phyloP scores from a whole-genome alignment of 805 yeast genomes.

The Candida coquimbonensis region DNA sequence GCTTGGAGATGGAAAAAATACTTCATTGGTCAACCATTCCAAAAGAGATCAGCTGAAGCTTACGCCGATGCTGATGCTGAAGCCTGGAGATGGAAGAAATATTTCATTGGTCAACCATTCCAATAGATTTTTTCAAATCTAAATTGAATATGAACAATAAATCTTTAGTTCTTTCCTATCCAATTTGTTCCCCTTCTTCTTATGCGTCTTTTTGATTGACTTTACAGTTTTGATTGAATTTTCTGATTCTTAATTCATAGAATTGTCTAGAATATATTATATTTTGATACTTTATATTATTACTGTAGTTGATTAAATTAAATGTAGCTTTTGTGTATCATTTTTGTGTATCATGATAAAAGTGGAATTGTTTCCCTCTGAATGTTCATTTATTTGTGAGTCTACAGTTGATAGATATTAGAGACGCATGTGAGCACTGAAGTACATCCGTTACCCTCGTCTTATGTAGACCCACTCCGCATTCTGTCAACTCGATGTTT shows the following conservation, averaged over 20 bases:
- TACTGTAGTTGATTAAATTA: too few relatives aligned
- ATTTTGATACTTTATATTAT: too few relatives aligned
- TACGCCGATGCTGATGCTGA: neutral
- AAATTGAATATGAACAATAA: too few relatives aligned
- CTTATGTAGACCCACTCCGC: too few relatives aligned
- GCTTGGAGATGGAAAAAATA: neutral
- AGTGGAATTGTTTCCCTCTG: too few relatives aligned
- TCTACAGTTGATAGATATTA: too few relatives aligned
- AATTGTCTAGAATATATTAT: neutral
- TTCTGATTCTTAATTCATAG: neutral
- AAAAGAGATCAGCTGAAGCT: neutral
- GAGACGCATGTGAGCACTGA: too few relatives aligned
- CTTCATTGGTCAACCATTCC: constrained; percentile 12
- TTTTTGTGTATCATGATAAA: too few relatives aligned
- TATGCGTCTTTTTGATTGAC: neutral
- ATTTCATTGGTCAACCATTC: constrained; percentile 10
- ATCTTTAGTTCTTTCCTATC: neutral
- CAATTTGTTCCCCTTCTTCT: neutral
- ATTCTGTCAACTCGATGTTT: too few relatives aligned
- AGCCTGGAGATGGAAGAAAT: neutral
- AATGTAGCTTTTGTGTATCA: too few relatives aligned
- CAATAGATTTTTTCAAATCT: constrained; percentile 2
- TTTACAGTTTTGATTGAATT: neutral
- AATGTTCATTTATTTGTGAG: too few relatives aligned
- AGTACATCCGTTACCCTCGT: too few relatives aligned